Percentiles rank a stretch among this genome's conserved stretches.
Evolutionary conservation across 495 filamentous ascomycete species (phyloP).

Genomic region (Trichoderma erinaceum): DNA sequence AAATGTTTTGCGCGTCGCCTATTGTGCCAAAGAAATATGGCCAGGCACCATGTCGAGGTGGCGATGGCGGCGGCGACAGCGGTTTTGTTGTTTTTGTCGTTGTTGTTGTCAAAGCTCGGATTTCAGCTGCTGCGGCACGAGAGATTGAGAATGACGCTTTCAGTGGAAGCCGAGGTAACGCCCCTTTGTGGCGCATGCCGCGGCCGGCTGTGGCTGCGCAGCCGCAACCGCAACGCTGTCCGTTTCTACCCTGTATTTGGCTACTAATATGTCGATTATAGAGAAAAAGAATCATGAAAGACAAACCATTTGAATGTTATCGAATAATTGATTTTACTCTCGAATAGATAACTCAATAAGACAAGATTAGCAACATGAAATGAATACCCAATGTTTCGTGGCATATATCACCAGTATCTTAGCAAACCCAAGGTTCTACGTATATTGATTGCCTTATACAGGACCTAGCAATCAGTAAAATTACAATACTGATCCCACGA

Average conservation of each 20-base stretch:
- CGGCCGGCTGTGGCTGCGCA: background rate
- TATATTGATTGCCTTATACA: no score
- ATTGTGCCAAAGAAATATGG: background rate
- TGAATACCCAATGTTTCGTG: no score
- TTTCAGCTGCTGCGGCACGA: conserved; percentile 5
- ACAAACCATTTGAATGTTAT: background rate
- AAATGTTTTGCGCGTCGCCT: background rate
- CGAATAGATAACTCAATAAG: no score
- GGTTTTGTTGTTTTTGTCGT: background rate
- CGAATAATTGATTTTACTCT: background rate
- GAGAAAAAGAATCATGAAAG: background rate
- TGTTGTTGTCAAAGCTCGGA: conserved; percentile 2
- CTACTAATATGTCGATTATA: background rate
- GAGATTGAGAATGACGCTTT: background rate
- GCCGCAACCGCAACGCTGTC: background rate
- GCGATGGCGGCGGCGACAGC: background rate
- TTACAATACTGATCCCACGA: no score
- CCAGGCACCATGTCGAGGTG: background rate
- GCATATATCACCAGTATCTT: no score
- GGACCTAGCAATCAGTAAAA: no score
- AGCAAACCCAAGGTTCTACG: no score
- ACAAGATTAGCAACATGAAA: no score
- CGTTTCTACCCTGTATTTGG: background rate
- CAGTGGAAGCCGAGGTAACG: conserved; percentile 7
- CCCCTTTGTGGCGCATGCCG: conserved; percentile 4